These are phyloP conservation scores for Penicillium macrosclerotiorum DNA, from an alignment of 495 filamentous ascomycete genomes.

Conservation along the genomic window DNA sequence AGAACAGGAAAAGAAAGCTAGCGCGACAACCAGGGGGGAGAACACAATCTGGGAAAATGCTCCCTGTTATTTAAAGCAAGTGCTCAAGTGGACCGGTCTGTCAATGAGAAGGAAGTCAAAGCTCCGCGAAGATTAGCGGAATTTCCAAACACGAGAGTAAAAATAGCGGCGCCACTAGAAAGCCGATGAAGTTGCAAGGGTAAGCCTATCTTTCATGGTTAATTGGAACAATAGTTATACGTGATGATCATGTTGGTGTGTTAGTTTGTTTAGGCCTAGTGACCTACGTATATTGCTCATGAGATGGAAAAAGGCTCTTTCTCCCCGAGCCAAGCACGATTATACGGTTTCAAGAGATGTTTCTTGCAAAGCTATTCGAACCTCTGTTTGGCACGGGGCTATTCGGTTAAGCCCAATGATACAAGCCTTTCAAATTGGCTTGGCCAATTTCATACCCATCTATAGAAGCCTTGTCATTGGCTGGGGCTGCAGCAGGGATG, in stretches of 20 bases:
- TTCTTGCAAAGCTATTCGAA: background rate
- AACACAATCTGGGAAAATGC: constrained; percentile 1
- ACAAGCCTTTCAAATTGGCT: background rate
- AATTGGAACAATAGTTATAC: background rate
- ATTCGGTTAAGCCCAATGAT: background rate
- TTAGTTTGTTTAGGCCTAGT: background rate
- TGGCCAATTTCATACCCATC: no score
- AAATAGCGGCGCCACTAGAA: background rate
- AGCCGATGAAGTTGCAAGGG: background rate
- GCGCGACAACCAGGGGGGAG: background rate
- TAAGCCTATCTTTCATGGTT: background rate
- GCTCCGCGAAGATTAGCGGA: background rate
- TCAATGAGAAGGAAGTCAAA: background rate
- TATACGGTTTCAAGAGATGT: background rate
- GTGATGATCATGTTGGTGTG: background rate
- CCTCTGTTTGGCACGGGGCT: background rate
- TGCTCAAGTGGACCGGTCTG: background rate
- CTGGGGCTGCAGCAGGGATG: background rate
- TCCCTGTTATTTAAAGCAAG: background rate
- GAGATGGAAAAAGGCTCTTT: background rate
- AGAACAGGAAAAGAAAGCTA: background rate
- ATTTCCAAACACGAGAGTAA: background rate
- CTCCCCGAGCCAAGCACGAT: background rate
- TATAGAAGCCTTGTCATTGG: background rate
- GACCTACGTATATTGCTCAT: background rate